Evolutionary conservation across 257 asterid species (phyloP), one percentile per base, ranked within the genome.

Genomic region (Leonotis leonurus): DNA sequence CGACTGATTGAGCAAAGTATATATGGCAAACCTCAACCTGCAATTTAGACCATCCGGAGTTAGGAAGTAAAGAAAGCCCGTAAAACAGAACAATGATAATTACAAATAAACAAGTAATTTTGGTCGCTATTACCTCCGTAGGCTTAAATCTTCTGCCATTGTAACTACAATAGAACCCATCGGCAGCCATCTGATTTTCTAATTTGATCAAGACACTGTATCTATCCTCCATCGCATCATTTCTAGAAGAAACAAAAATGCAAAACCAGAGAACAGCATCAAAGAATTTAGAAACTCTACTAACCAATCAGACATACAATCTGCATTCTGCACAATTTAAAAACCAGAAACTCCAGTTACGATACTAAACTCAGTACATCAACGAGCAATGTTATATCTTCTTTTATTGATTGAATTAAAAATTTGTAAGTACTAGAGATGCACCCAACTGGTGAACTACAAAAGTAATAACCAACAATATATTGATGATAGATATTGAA

Each of bases 21-120:
- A 89, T 64, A 68, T 93, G 97, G 73, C 99, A 93, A 76, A 85
- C 85, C 84, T 93, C 97, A 68, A 81, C 96, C 99, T 93, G 78
- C 24, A n/a, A 75, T 75, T 70, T 64, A 32, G 61, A 44, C 35
- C 33, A 54, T 26, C 54, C 60, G 20, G 53, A 39, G 30, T 46
- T 54, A 59, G 37, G 18, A 62, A 65, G 29, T 10, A 3, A 41
- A 7, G 33, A n/a, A 43, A 62, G 61, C 36, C 60, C 62, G 35
- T 32, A 60, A 37, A 44, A 44, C 8, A 56, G 36, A n/a, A n/a
- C 45, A 27, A 30, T n/a, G 62, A 18, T n/a, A 21, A 53, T 40
- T 17, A 20, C 32, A 48, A 13, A 56, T 55, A 32, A 30, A 21
- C 24, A 1, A 58, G 44, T 8, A 46, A 29, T 22, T 26, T 4